Evolutionary conservation across 768 basidiomycete species (phyloP), one percentile per base, ranked within the genome.

Genomic region (Antrodiella citrinella): DNA sequence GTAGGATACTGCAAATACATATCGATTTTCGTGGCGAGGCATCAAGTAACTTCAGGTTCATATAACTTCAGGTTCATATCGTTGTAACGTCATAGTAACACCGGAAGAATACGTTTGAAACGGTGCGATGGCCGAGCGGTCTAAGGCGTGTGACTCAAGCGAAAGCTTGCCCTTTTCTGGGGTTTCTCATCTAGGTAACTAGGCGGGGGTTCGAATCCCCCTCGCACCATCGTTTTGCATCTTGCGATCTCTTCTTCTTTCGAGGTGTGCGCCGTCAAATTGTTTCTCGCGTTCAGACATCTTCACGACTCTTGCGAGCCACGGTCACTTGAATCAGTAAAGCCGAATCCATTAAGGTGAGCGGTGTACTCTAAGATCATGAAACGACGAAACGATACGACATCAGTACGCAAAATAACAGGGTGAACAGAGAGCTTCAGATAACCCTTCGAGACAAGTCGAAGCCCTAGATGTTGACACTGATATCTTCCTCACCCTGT

Each of bases 141-240:
- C 74, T 67, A 76, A 74, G 75, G 74, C 76, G 74, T 76, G 75
- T 74, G 75, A 77, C 74, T 76, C 74, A 75, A 74, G 74, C 71
- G 63, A 70, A 60, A 62, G 61, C 59, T 62, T 62, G 41, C 41
- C 41, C 19, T 10, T 22, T 9, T 43, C 5, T 43, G 55, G 56
- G 58, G 56, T 49, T 61, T 62, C 60, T 62, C 60, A 62, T 62
- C 60, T 57, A 56, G 56, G 60, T 61, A 59, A 59, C 54, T 56
- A 57, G 60, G 60, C 60, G 60, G 46, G 60, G 58, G 60, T 62
- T 62, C 60, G 52, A 59, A 62, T 59, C 60, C 58, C 60, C 46
- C 60, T 62, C 58, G 57, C 57, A 56, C 59, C 60, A 62, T 25
- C 15, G 41, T 59, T 56, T 59, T 52, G 2, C 38, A n/a, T n/a